Evolutionary conservation across 2,329 filamentous ascomycete species (phyloP).

Genomic region (Stemphylium beticola): DNA sequence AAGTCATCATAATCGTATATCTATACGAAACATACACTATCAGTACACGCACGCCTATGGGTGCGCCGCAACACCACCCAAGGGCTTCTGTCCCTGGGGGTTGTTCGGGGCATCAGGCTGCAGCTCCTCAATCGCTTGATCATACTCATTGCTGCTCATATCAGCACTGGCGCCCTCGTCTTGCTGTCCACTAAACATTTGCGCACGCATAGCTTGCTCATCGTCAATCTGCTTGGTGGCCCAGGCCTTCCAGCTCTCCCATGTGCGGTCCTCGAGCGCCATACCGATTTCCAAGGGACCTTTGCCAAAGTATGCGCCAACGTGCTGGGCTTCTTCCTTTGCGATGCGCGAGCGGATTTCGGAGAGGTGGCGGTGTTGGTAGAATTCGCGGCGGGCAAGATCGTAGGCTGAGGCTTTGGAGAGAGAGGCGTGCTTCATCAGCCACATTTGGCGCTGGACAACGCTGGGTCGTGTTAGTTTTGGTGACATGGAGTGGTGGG

Average conservation of each 20-base stretch:
- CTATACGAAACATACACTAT: constrained; percentile 31
- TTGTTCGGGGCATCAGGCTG: constrained; percentile 26
- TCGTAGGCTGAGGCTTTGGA: constrained; percentile 79
- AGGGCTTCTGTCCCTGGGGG: constrained; percentile 41
- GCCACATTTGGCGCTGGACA: constrained; percentile 86
- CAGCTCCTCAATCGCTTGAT: constrained; percentile 46
- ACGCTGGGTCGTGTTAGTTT: constrained; percentile 65
- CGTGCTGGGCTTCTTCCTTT: constrained; percentile 82
- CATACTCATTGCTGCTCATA: constrained; percentile 32
- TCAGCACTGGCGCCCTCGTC: constrained; percentile 26
- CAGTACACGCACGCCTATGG: constrained; percentile 34
- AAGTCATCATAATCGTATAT: constrained; percentile 14
- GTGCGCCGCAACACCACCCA: constrained; percentile 48
- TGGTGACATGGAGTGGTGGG: background rate
- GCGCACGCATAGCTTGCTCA: constrained; percentile 55
- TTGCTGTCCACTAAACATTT: constrained; percentile 46
- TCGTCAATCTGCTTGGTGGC: constrained; percentile 63
- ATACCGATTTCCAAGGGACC: constrained; percentile 76
- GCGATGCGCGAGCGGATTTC: constrained; percentile 84
- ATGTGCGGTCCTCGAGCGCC: constrained; percentile 79
- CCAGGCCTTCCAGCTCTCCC: constrained; percentile 86
- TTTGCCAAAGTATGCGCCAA: constrained; percentile 89
- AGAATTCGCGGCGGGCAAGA: constrained; percentile 86
- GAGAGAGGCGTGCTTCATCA: constrained; percentile 66
- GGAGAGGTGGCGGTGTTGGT: constrained; percentile 78